Base-by-base conservation (phyloP, 2,329 filamentous ascomycete genomes). In the Diplodia sapinea region DNA sequence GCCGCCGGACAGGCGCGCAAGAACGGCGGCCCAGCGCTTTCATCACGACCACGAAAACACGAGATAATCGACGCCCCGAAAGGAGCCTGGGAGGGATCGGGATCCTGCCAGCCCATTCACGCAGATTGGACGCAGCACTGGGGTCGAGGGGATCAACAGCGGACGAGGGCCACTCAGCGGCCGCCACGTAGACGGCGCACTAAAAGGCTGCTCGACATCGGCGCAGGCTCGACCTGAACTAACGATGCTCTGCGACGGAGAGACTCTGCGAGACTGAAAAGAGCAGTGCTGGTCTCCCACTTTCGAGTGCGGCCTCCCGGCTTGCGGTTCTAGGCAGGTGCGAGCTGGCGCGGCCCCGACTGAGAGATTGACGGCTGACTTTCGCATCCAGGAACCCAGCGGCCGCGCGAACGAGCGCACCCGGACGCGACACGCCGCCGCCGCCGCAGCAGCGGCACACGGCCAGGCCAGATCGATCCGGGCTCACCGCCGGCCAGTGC, bases 161-260 rank as follows among this genome's bases (percentile, higher is more conserved):
- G 68, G 73, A 55, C 74, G 71, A 71, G 79, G 75, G 72, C 78
- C 77, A 80, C 75, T 80, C 77, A 80, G 77, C 76, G 76, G 75
- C 73, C 74, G 78, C 77, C 78, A 80, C 78, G 78, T 80, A 72
- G 72, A 75, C 70, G 69, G 29, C 67, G 47, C 67, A 68, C 62
- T 68, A 65, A 65, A 63, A 54, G 12, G 47, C 43, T 65, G 66
- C 57, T 68, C 54, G 67, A 69, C 54, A 67, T 36, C 51, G 50
- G 66, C 55, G 38, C 38, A 62, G 61, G 59, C 51, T 40, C 57
- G 66, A 64, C 66, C 67, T 70, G 68, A 69, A 61, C 51, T 55
- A 38, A 49, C 43, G 23, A 31, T 38, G 40, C 56, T 68, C 65
- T 66, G 38, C 59, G 66, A 67, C 57, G 62, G 17, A 56, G 33